A percentile compares a stretch with the other conserved stretches of the same genome.
phyloP scores from a whole-genome alignment of 1,284 basidiomycete species.

The Cutaneotrichosporon cutaneum region DNA sequence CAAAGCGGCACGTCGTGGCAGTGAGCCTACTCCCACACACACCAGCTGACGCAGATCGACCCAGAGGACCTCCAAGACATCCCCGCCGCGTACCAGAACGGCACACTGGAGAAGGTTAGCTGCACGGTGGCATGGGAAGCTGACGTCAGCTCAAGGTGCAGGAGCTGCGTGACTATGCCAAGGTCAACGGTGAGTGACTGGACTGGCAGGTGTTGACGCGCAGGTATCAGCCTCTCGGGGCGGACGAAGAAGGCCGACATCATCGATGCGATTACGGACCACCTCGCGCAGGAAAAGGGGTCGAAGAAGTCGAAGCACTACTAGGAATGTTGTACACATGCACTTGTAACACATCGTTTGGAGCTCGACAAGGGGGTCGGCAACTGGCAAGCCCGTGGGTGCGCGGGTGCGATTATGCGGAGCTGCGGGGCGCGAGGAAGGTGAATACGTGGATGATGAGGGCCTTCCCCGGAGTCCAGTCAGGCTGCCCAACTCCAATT shows the following conservation, averaged over 20 bases:
- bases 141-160: conserved; percentile 65
- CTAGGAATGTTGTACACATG: neutral
- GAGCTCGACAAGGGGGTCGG: neutral
- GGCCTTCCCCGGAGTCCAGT: too few species aligned
- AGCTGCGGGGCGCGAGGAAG: neutral
- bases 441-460: too few species aligned
- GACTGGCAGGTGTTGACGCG: neutral
- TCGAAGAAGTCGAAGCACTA: conserved; percentile 11
- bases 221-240: conserved; percentile 38
- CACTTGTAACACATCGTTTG: neutral
- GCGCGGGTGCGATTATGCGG: neutral
- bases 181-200: conserved; percentile 35
- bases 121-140: neutral
- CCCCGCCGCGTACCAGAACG: conserved; percentile 62
- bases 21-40: conserved; percentile 8
- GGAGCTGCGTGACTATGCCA: conserved; percentile 64
- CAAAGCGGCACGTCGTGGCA: conserved; percentile 29
- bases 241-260: conserved; percentile 46
- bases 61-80: conserved; percentile 67
- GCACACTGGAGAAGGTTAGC: conserved; percentile 65
- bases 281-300: conserved; percentile 25
- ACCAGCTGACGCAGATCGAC: conserved; percentile 61
- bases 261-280: conserved; percentile 31
- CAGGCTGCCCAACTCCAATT: too few species aligned
- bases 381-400: neutral